Conservation (phyloP, 805 yeast genomes). For the Priceomyces fermenticarens region DNA sequence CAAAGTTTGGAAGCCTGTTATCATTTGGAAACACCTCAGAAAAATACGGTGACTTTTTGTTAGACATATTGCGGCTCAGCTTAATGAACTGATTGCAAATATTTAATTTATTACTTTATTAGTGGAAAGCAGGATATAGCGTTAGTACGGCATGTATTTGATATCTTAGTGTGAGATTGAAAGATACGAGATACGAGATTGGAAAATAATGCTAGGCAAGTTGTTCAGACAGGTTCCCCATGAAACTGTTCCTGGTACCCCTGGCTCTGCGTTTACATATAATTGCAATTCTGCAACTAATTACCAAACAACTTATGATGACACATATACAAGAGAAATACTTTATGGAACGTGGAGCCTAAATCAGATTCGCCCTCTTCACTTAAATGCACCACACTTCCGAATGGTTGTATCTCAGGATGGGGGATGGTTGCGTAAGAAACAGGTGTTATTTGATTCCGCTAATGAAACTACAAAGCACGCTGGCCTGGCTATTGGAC, state of each 20-base stretch:
- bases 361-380: slow-evolving; percentile 23
- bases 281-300: slow-evolving; percentile 1
- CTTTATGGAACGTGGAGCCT: slow-evolving; percentile 42
- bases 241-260: background rate
- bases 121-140: no score
- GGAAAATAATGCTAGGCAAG: slow-evolving; percentile 29
- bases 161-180: no score
- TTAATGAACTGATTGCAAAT: no score
- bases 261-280: background rate
- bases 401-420: slow-evolving; percentile 50
- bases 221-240: slow-evolving; percentile 26
- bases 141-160: no score
- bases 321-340: slow-evolving; percentile 42
- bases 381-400: slow-evolving; percentile 29
- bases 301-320: slow-evolving; percentile 28
- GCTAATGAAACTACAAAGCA: slow-evolving; percentile 7
- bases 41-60: no score
- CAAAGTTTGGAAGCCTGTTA: no score
- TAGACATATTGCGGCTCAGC: no score
- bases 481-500: background rate
- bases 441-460: slow-evolving; percentile 50
- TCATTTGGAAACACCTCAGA: no score
- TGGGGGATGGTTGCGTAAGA: slow-evolving; percentile 44
- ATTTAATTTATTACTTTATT: no score
- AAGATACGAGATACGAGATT: no score